A percentile compares a stretch with the other conserved stretches of the same genome.
These are phyloP conservation scores for Carex cristatella DNA, from an alignment of 176 grass and related monocot genomes.

Conservation along the genomic window DNA sequence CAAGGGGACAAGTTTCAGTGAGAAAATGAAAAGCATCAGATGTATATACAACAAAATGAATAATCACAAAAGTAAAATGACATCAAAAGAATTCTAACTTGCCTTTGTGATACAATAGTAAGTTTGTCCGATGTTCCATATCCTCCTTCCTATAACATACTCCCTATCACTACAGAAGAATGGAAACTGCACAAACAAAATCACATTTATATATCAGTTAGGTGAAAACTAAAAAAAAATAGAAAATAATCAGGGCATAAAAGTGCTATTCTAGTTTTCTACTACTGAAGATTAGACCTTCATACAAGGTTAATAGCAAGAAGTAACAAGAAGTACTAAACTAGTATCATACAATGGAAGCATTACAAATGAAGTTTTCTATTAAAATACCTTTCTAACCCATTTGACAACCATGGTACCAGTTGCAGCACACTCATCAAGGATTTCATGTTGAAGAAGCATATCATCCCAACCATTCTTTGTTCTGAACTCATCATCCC, in stretches of 20 bases:
- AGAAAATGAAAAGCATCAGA: neutral
- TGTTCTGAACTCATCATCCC: slow-evolving; percentile 89
- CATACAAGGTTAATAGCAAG: neutral
- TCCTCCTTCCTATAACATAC: slow-evolving; percentile 84
- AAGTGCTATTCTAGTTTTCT: neutral
- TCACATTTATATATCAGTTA: neutral
- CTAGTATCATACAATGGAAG: neutral
- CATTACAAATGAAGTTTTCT: neutral
- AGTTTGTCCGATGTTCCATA: slow-evolving; percentile 62
- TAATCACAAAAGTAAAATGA: neutral
- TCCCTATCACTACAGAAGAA: slow-evolving; percentile 95
- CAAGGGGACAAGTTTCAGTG: neutral
- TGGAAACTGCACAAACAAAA: slow-evolving; percentile 63
- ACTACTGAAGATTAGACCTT: neutral
- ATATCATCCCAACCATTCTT: slow-evolving; percentile 85
- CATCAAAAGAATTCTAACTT: neutral
- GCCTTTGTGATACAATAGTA: slow-evolving; percentile 95
- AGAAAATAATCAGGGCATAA: slow-evolving; percentile 1
- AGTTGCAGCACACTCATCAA: slow-evolving; percentile 60
- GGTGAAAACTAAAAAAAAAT: neutral
- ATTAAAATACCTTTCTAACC: slow-evolving; percentile 66
- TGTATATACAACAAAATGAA: neutral
- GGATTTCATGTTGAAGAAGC: slow-evolving; percentile 62
- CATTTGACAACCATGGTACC: slow-evolving; percentile 79
- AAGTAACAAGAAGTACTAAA: neutral